Evolutionary conservation across 2,329 filamentous ascomycete genomes (phyloP), one percentile per base, ranked within the genome.

Genomic region (Alternaria sp.): DNA sequence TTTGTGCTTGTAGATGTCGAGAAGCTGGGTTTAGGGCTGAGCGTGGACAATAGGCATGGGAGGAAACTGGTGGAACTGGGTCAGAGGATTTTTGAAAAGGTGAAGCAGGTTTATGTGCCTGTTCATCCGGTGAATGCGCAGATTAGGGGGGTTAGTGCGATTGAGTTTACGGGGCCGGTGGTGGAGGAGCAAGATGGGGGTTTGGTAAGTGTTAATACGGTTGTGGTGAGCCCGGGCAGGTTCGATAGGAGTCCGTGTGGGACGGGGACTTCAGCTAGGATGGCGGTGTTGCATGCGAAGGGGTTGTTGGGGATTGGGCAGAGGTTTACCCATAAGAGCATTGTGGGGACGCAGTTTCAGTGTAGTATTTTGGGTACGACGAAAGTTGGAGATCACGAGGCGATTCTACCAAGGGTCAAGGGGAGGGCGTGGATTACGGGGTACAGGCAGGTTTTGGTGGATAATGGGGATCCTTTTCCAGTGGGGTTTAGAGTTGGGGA

Each of bases 191-290:
- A 26, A 57, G 0, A 71, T 71, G 9, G 81, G 80, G 47, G 78
- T 79, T 15, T 68, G 71, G 32, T 1, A 0, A 36, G 32, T 36
- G 30, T 52, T 6, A 82, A 84, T 63, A 77, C 83, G 0, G 81
- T 83, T 12, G 79, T 85, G 5, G 82, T 85, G 5, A 80, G 80
- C 0, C 83, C 83, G 0, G 82, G 83, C 0, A 69, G 83, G n/a
- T 77, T 84, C 26, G 83, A 85, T 64, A 69, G 82, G 17, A 83
- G 82, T 61, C 83, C 82, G 1, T 84, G 82, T 54, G 83, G 83
- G 8, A 84, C 81, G 1, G 83, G 83, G 2, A 84, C 80, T 0
- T 81, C 75, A 62, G 81, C 83, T 3, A 73, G 83, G 12, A 72
- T 85, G 64, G 83, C 83, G 0, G 75, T 83, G 1, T 59, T 85